Conservation (phyloP, 2,329 filamentous ascomycete genomes). For the Paracoccidioides brasiliensis region DNA sequence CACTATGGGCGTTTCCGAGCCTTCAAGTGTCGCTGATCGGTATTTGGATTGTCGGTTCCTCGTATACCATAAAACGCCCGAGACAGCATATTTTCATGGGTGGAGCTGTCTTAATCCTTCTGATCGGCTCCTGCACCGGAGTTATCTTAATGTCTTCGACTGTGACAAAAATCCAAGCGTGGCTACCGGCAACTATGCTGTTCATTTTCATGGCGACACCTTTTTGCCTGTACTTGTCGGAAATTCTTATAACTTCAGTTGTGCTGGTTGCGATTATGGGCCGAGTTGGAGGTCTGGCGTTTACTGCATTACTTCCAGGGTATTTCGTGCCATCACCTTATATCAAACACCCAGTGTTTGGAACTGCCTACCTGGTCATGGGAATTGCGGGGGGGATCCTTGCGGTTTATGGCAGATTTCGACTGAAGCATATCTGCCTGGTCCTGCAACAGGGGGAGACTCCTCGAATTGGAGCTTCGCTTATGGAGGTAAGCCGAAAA, state of each 20-base stretch:
- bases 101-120: neutral
- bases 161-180: neutral
- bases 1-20: slow-evolving; percentile 1
- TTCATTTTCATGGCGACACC: neutral
- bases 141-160: neutral
- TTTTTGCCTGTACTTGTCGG: neutral
- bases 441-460: neutral
- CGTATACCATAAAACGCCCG: neutral
- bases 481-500: neutral
- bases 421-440: neutral
- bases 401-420: neutral
- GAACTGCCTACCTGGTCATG: neutral
- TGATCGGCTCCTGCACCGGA: neutral
- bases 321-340: neutral
- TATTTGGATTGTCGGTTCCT: neutral
- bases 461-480: neutral
- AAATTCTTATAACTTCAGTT: neutral
- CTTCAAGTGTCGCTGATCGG: neutral
- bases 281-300: neutral
- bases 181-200: slow-evolving; percentile 1
- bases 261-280: neutral
- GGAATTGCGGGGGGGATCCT: neutral
- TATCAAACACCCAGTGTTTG: slow-evolving; percentile 1
- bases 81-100: neutral
- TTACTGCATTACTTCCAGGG: neutral